Conservation (phyloP, 208 protist genomes). For the Leishmania mexicana region DNA sequence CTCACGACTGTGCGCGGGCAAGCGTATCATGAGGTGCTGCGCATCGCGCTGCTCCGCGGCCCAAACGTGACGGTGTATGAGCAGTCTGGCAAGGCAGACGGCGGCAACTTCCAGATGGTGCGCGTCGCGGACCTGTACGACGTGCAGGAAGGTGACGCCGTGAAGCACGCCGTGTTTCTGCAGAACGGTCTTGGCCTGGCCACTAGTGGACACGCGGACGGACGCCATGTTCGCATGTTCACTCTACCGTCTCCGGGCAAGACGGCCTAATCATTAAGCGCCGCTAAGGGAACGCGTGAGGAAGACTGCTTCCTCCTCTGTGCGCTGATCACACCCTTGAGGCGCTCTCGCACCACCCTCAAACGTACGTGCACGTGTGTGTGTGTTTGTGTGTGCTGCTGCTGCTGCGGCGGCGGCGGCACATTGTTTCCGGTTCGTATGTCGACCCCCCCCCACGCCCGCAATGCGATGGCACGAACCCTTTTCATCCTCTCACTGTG, state of each 20-base stretch:
- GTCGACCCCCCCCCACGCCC: background rate
- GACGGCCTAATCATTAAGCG: constrained; percentile 1
- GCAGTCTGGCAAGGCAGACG: constrained; percentile 38
- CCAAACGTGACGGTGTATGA: constrained; percentile 53
- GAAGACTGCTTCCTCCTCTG: background rate
- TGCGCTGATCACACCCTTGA: background rate
- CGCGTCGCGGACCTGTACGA: constrained; percentile 48
- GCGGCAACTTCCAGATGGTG: constrained; percentile 43
- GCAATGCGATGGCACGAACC: background rate
- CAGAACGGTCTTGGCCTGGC: constrained; percentile 59
- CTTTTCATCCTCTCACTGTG: background rate
- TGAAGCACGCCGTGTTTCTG: constrained; percentile 56
- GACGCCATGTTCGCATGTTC: constrained; percentile 64
- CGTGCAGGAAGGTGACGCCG: constrained; percentile 51
- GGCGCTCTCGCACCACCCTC: background rate
- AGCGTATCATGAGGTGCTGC: constrained; percentile 68
- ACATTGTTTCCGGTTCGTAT: background rate
- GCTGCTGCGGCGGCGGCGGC: background rate
- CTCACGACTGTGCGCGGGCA: constrained; percentile 52
- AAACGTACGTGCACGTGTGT: background rate
- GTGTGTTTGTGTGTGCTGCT: background rate
- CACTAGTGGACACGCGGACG: constrained; percentile 63
- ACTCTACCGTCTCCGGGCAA: constrained; percentile 22
- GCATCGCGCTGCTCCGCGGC: constrained; percentile 48
- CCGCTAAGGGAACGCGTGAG: background rate